Evolutionary conservation across 2,329 filamentous ascomycete species (phyloP), one percentile per base, ranked within the genome.

Genomic region (Pseudonectria foliicola): DNA sequence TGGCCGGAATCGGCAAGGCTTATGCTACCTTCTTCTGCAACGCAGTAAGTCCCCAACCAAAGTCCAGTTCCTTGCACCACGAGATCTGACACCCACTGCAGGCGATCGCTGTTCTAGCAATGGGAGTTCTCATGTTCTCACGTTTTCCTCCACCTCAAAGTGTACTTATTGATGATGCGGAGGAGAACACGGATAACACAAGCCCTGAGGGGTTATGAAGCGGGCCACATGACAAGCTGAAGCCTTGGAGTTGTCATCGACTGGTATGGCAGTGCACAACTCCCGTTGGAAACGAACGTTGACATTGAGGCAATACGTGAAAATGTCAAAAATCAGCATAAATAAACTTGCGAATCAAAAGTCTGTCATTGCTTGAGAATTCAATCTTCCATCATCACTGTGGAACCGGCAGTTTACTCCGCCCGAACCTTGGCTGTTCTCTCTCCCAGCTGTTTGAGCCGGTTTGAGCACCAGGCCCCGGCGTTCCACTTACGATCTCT

Each of bases 21-120:
- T 69, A 80, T 37, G 60, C 78, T 7, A 82, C 80, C 0, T 86
- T 86, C 49, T 73, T 75, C 31, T 77, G 71, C 51, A 85, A 85
- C 48, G 80, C 77, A 4, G 75, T 75, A 50, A 48, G 71, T 59
- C n/a, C n/a, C n/a, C n/a, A n/a, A n/a, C n/a, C 4, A 38, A 2
- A 0, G 4, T 23, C 10, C 12, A 0, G 8, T 15, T n/a, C 28
- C 8, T 24, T 21, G 18, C 2, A 3, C 2, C 10, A 2, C 11
- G 10, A 10, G 27, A 1, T n/a, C 41, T 54, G 26, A 56, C 43
- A 11, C 8, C 27, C 4, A 4, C 8, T 2, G 3, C 10, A 73
- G 70, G 73, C 64, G 0, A 64, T 80, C 2, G 59, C 80, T 0
- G 35, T 77, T 0, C 25, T 70, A 3, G 66, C 55, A 3, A 62